Conservation (phyloP, 352 stramenopile genomes). For the Phytopythium mirpurense region DNA sequence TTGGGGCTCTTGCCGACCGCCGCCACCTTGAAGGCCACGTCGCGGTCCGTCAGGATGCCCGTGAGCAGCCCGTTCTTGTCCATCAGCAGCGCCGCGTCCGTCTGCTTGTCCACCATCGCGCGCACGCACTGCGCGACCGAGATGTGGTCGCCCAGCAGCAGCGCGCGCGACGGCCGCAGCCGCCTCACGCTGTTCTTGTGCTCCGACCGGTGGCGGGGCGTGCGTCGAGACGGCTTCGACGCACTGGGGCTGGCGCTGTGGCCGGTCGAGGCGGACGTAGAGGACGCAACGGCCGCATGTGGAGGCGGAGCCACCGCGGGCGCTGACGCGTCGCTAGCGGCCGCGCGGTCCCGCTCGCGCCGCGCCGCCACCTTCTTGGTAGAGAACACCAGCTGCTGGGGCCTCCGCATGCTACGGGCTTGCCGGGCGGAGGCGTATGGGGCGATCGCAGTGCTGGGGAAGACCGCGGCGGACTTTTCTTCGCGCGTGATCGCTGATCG, state of each 20-base stretch:
- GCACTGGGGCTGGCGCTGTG: background rate
- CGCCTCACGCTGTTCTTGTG: slow-evolving; percentile 36
- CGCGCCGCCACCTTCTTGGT: slow-evolving; percentile 45
- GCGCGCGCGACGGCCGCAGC: slow-evolving; percentile 54
- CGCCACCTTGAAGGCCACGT: slow-evolving; percentile 93
- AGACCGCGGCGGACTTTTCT: background rate
- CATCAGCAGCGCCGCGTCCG: slow-evolving; percentile 91
- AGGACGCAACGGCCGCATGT: background rate
- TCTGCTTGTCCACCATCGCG: slow-evolving; percentile 87
- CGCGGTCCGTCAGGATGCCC: slow-evolving; percentile 95
- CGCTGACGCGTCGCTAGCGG: slow-evolving; percentile 2
- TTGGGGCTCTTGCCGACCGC: slow-evolving; percentile 79
- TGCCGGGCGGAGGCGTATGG: background rate
- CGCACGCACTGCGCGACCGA: slow-evolving; percentile 72
- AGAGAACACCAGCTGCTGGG: slow-evolving; percentile 54
- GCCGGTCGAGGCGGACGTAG: slow-evolving; percentile 1
- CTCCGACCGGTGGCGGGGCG: slow-evolving; percentile 15
- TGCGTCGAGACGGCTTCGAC: slow-evolving; percentile 14
- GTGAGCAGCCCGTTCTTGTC: slow-evolving; percentile 84
- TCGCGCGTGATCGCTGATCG: background rate
- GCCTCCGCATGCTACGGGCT: background rate
- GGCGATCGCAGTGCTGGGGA: too few relatives aligned
- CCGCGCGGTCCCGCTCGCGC: slow-evolving; percentile 10
- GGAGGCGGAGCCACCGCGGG: background rate
- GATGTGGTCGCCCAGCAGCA: slow-evolving; percentile 69